These are phyloP conservation scores for Geotrichum citri-aurantii DNA, from an alignment of 1,139 yeast species.

Conservation along the genomic window DNA sequence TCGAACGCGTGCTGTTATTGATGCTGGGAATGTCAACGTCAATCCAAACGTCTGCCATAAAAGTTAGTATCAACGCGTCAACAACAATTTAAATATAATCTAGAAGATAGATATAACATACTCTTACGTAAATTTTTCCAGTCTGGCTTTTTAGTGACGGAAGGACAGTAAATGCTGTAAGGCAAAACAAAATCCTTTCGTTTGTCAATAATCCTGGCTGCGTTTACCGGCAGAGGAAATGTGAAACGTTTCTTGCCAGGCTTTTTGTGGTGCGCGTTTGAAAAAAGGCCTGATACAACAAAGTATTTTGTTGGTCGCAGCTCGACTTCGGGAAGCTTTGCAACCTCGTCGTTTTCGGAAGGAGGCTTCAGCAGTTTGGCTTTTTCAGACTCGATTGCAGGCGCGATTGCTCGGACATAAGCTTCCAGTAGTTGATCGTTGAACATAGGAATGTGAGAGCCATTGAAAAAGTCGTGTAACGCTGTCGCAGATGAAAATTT, in stretches of 20 bases:
- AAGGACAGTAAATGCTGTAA: constrained; percentile 36
- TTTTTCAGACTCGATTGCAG: constrained; percentile 6
- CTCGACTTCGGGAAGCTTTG: not conserved
- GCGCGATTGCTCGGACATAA: constrained; percentile 13
- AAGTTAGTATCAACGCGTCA: not conserved
- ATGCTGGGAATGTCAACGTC: constrained; percentile 26
- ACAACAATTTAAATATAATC: not conserved
- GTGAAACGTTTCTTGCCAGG: constrained; percentile 12
- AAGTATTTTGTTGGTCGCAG: constrained; percentile 3
- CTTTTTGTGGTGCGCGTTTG: constrained; percentile 8
- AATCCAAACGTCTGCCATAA: constrained; percentile 24
- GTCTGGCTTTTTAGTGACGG: constrained; percentile 26
- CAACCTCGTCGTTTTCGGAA: not conserved
- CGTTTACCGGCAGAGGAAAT: constrained; percentile 27
- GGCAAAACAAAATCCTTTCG: constrained; percentile 33
- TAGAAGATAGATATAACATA: constrained; percentile 11
- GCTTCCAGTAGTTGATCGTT: constrained; percentile 14
- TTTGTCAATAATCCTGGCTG: constrained; percentile 16
- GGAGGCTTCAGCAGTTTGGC: not conserved
- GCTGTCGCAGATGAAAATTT: constrained; percentile 12
- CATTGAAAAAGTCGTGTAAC: constrained; percentile 5
- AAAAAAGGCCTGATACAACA: constrained; percentile 14
- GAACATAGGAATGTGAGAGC: constrained; percentile 13
- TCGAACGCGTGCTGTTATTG: constrained; percentile 22
- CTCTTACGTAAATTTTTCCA: constrained; percentile 35